Evolutionary conservation across 1,284 basidiomycete species (phyloP), one percentile per base, ranked within the genome.

Genomic region (Malassezia furfur): DNA sequence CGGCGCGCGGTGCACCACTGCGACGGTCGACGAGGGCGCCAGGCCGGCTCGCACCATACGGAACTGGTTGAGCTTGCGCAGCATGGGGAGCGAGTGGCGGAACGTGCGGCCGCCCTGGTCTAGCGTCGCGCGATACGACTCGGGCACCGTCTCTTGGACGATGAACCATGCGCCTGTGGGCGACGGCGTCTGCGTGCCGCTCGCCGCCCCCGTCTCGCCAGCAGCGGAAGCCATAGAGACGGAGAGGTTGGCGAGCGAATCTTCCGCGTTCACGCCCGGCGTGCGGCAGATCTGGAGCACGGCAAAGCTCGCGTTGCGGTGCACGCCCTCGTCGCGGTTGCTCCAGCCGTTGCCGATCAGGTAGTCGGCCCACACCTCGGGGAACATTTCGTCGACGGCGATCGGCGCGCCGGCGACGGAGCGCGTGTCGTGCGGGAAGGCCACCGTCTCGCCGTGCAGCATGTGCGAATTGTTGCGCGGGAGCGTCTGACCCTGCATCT

Each of bases 291-390:
- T 64, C 62, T 74, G 72, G 30, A 74, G 57, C 2, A 74, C 61
- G 28, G 65, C 72, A 62, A 74, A 74, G 53, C 62, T 72, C n/a
- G 72, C 67, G 12, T 56, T 55, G 15, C 72, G 60, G 48, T 73
- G 70, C 30, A 71, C 70, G 12, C 65, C 61, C 53, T 74, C 72
- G 48, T 74, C 70, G 34, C 70, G 63, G 40, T 72, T 70, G 59
- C 66, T 68, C 72, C 72, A 74, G 12, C 72, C 72, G 38, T 52
- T 66, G 5, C 70, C 72, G 5, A 74, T 35, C 3, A 73, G 55
- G 31, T 64, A 70, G 51, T 74, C 72, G 2, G 69, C 70, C 63
- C 63, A 73, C 2, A 71, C 67, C 46, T 74, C 69, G 28, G 69
- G 62, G 43, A 74, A 74, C 1, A 57, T 50, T 36, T 70, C 67